Evolutionary conservation across 768 basidiomycete species (phyloP).

Genomic region (Mycena albidolilacea): DNA sequence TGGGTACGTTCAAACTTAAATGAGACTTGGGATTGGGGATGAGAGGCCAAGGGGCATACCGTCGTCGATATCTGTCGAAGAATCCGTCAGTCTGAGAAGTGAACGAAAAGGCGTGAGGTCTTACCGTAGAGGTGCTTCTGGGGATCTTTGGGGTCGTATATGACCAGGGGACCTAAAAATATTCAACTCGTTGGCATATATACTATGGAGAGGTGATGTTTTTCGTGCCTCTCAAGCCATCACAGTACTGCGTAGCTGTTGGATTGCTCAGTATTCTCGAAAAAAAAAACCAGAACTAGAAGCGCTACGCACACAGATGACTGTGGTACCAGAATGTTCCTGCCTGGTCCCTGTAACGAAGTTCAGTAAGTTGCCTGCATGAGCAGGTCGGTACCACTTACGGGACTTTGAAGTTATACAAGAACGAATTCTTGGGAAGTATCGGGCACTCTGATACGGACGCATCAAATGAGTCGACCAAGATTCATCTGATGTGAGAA

Average conservation of each 20-base stretch:
- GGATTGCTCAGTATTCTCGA: neutral
- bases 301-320: conserved; percentile 51
- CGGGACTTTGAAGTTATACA: conserved; percentile 55
- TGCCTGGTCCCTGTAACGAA: conserved; percentile 12
- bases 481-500: neutral
- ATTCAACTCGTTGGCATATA: no score
- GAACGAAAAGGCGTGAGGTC: neutral
- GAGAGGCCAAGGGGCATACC: conserved; percentile 39
- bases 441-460: conserved; percentile 63
- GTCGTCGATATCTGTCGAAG: conserved; percentile 46
- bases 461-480: conserved; percentile 39
- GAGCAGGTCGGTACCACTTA: conserved; percentile 9
- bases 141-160: conserved; percentile 58
- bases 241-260: conserved; percentile 61
- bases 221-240: neutral
- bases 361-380: neutral
- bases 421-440: conserved; percentile 55
- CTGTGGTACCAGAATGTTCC: conserved; percentile 59
- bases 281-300: conserved; percentile 7
- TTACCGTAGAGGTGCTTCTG: conserved; percentile 48
- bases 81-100: neutral
- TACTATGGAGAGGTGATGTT: no score
- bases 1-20: neutral
- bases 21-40: neutral
- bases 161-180: conserved; percentile 39